phyloP scores from a whole-genome alignment of 2,329 filamentous ascomycete genomes.

The Neofusicoccum umdonicola region DNA sequence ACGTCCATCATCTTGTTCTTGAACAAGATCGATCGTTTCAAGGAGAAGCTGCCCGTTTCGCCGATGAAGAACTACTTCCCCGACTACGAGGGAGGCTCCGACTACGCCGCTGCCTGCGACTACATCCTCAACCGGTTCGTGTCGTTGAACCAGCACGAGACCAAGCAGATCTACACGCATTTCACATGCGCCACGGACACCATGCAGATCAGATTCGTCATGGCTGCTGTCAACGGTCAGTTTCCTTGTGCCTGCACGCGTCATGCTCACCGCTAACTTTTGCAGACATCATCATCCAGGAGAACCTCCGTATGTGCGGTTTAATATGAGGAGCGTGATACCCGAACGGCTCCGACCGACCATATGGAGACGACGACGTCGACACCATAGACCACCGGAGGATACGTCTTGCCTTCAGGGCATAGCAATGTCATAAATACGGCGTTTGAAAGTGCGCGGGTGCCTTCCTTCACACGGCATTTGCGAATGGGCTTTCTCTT shows the following conservation, averaged over 20 bases:
- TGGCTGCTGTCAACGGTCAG: constrained; percentile 97
- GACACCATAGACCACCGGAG: constrained; percentile 14
- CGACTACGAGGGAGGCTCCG: constrained; percentile 83
- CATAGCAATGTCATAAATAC: constrained; percentile 17
- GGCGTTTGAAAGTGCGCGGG: constrained; percentile 18
- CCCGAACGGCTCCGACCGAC: constrained; percentile 9
- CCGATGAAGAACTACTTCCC: constrained; percentile 76
- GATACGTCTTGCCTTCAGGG: constrained; percentile 8
- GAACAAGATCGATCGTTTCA: constrained; percentile 74
- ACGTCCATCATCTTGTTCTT: constrained; percentile 71
- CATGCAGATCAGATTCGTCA: constrained; percentile 98
- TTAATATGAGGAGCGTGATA: constrained; percentile 68
- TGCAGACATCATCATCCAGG: constrained; percentile 98
- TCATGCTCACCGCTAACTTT: neutral
- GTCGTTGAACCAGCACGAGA: constrained; percentile 97
- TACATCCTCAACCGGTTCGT: constrained; percentile 99
- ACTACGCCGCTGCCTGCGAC: constrained; percentile 94
- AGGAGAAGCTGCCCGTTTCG: constrained; percentile 70
- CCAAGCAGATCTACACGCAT: constrained; percentile 99
- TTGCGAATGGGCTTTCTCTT: neutral
- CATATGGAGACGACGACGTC: constrained; percentile 12
- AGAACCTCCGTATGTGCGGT: constrained; percentile 95
- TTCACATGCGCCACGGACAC: constrained; percentile 99
- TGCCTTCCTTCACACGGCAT: constrained; percentile 13
- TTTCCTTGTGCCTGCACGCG: constrained; percentile 12